phyloP scores from a whole-genome alignment of 495 filamentous ascomycete species.

The Ascobolus immersus region DNA sequence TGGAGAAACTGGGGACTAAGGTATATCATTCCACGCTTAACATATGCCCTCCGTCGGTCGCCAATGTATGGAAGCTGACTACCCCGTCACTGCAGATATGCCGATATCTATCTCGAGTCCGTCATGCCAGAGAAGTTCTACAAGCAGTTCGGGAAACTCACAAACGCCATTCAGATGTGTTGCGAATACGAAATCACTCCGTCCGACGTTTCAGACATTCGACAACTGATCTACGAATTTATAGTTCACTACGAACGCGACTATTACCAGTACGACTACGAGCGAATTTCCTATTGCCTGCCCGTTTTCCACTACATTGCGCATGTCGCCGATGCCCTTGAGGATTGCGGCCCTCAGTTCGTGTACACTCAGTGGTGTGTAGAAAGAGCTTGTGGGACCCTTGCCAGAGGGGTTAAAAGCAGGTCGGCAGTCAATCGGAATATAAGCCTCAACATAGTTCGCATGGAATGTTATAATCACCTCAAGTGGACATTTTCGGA shows the following conservation, averaged over 20 bases:
- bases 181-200: conserved; percentile 1
- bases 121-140: conserved; percentile 2
- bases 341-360: conserved; percentile 2
- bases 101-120: conserved; percentile 5
- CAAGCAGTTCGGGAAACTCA: conserved; percentile 1
- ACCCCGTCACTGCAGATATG: too few species aligned
- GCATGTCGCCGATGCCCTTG: conserved; percentile 3
- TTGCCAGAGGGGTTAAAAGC: conserved; percentile 1
- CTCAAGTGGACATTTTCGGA: too few species aligned
- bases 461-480: too few species aligned
- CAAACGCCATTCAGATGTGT: conserved; percentile 2
- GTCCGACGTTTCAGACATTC: not conserved
- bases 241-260: conserved; percentile 3
- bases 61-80: too few species aligned
- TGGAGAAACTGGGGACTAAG: too few species aligned
- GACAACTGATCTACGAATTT: not conserved
- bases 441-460: too few species aligned
- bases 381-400: conserved; percentile 5
- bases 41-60: too few species aligned
- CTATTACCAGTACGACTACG: conserved; percentile 1
- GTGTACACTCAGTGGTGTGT: conserved; percentile 6
- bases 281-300: conserved; percentile 1
- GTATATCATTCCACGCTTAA: too few species aligned
- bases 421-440: too few species aligned
- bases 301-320: conserved; percentile 5